Percentiles rank a stretch among this genome's conserved stretches.
Conservation (phyloP, 2,329 filamentous ascomycete species). For the Hypoxylon sp. region DNA sequence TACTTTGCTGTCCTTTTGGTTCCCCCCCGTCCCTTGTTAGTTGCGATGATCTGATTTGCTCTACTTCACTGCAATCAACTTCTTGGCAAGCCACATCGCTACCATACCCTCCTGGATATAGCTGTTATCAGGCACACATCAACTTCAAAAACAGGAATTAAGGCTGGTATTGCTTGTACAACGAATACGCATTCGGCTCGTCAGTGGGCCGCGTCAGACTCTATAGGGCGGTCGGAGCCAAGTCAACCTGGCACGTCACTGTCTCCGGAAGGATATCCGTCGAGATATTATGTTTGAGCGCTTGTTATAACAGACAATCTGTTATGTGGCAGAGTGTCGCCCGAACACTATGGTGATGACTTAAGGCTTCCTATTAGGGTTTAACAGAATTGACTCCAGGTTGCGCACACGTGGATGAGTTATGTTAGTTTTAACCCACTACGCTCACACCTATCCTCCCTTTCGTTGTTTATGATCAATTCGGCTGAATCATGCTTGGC, state of each 20-base stretch:
- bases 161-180: not conserved
- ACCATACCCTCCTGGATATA: conserved; percentile 3
- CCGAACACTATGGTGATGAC: not conserved
- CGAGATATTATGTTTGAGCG: not conserved
- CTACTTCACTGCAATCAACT: not conserved
- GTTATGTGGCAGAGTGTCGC: not conserved
- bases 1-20: conserved; percentile 5
- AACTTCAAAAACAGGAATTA: not conserved
- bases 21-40: conserved; percentile 9
- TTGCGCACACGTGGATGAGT: not conserved
- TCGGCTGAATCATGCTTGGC: not conserved
- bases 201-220: conserved; percentile 23
- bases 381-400: not conserved
- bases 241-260: conserved; percentile 12
- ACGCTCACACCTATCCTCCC: not conserved
- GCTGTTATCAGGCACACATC: not conserved
- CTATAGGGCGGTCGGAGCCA: conserved; percentile 6
- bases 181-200: conserved; percentile 12
- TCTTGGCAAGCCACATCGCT: conserved; percentile 33
- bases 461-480: not conserved
- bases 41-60: conserved; percentile 17
- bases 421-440: conserved; percentile 1
- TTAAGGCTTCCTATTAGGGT: not conserved
- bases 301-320: not conserved
- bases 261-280: not conserved